phyloP scores from a whole-genome alignment of 2,329 filamentous ascomycete species.

The Microcera coccophila region DNA sequence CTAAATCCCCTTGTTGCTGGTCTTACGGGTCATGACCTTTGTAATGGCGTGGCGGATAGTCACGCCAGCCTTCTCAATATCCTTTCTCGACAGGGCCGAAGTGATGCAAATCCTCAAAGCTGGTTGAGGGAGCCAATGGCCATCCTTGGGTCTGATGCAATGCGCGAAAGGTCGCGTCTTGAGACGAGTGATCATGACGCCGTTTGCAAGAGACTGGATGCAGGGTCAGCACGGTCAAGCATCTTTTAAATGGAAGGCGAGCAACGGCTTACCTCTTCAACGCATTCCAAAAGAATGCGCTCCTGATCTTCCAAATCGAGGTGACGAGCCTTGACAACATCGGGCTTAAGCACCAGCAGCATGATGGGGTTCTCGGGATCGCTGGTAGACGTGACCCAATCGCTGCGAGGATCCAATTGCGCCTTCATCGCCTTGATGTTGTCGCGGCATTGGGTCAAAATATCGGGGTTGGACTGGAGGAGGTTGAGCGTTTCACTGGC shows the following conservation, averaged over 20 bases:
- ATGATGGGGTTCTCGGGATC: slow-evolving; percentile 81
- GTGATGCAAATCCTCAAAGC: slow-evolving; percentile 91
- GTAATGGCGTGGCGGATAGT: slow-evolving; percentile 89
- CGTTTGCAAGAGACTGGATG: slow-evolving; percentile 72
- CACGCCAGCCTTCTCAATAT: slow-evolving; percentile 89
- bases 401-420: slow-evolving; percentile 87
- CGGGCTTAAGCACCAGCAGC: slow-evolving; percentile 76
- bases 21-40: slow-evolving; percentile 73
- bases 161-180: slow-evolving; percentile 69
- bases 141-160: slow-evolving; percentile 63
- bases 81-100: slow-evolving; percentile 82
- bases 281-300: slow-evolving; percentile 77
- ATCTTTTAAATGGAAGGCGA: neutral
- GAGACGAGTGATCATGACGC: slow-evolving; percentile 81
- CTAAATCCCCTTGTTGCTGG: slow-evolving; percentile 41
- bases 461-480: slow-evolving; percentile 81
- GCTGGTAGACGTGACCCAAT: slow-evolving; percentile 85
- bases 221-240: slow-evolving; percentile 11
- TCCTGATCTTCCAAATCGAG: slow-evolving; percentile 76
- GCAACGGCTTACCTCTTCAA: slow-evolving; percentile 75
- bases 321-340: slow-evolving; percentile 68
- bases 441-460: slow-evolving; percentile 73
- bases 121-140: slow-evolving; percentile 66
- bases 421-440: slow-evolving; percentile 81
- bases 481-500: slow-evolving; percentile 86